Base-by-base conservation (phyloP, 768 basidiomycete species). In the Tylopilus subfusipes region DNA sequence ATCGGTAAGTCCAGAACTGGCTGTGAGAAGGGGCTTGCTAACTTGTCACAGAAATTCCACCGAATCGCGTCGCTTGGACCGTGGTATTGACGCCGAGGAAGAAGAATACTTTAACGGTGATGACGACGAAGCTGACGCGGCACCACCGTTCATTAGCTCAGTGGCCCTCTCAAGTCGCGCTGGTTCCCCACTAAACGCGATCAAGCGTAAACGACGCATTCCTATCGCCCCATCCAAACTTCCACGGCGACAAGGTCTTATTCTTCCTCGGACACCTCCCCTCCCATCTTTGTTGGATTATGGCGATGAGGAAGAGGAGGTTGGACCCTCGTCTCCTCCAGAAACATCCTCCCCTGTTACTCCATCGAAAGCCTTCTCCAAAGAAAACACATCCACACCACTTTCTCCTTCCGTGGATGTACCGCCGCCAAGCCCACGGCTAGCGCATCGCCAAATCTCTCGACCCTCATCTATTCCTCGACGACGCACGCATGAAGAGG, bases 101-200 rank as follows among this genome's bases (percentile, higher is more conserved):
- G 95, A 98, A 68, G 82, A 87, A 55, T 98, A 97, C 74, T 98
- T 97, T 80, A 93, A 95, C 62, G 80, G 76, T 27, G 90, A 90
- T 38, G 92, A 93, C 57, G 90, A 93, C 40, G 93, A 93, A 60
- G 75, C 78, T 31, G 76, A 78, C 18, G 78, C 71, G 63, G 55
- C 68, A 21, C 66, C 72, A 31, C 68, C 70, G 19, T 63, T 68
- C 47, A 65, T 73, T 56, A 58, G 62, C 38, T 65, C 69, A 38
- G 46, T 59, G 5, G 66, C 56, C 21, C 48, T 65, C 31, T 70
- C 61, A 53, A 61, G 53, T 51, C 69, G 67, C 9, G 42, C 67
- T 10, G 60, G 68, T 45, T 69, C 68, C 44, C 66, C 71, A 25
- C 59, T 75, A 52, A 73, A 68, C 54, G 60, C 69, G 24, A 69